Percentiles rank a stretch among this genome's conserved stretches.
Evolutionary conservation across 2,329 filamentous ascomycete species (phyloP).

Genomic region (Metarhizium guizhouense): DNA sequence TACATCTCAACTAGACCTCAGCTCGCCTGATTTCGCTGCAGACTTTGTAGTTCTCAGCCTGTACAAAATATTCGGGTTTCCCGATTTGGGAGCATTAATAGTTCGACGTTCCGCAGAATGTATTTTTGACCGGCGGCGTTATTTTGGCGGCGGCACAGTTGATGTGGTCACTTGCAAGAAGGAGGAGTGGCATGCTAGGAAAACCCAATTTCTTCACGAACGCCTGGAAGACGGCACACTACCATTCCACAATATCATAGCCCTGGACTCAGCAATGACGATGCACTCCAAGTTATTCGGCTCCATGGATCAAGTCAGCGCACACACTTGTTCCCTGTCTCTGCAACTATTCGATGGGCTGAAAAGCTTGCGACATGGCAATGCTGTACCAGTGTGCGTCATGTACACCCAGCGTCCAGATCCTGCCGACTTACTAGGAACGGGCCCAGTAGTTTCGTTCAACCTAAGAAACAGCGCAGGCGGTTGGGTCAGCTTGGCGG

Average conservation of each 20-base stretch:
- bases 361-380: conserved; percentile 54
- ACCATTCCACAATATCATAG: conserved; percentile 83
- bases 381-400: conserved; percentile 54
- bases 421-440: conserved; percentile 23
- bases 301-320: conserved; percentile 58
- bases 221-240: conserved; percentile 85
- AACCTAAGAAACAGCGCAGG: conserved; percentile 64
- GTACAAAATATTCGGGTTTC: conserved; percentile 98
- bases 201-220: conserved; percentile 64
- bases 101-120: conserved; percentile 62
- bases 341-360: conserved; percentile 51
- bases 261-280: conserved; percentile 64
- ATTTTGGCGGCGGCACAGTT: conserved; percentile 92
- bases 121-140: conserved; percentile 58
- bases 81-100: conserved; percentile 78
- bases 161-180: conserved; percentile 70
- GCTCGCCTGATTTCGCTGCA: conserved; percentile 50
- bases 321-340: conserved; percentile 61
- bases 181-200: conserved; percentile 75
- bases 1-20: conserved; percentile 67
- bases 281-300: conserved; percentile 62
- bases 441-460: conserved; percentile 75
- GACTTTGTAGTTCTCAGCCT: conserved; percentile 86
- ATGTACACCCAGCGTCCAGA: conserved; percentile 45
- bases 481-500: conserved; percentile 69